A percentile compares a stretch with the other conserved stretches of the same genome.
These are phyloP conservation scores for Boletus barrowsii DNA, from an alignment of 768 basidiomycete species.

Conservation along the genomic window DNA sequence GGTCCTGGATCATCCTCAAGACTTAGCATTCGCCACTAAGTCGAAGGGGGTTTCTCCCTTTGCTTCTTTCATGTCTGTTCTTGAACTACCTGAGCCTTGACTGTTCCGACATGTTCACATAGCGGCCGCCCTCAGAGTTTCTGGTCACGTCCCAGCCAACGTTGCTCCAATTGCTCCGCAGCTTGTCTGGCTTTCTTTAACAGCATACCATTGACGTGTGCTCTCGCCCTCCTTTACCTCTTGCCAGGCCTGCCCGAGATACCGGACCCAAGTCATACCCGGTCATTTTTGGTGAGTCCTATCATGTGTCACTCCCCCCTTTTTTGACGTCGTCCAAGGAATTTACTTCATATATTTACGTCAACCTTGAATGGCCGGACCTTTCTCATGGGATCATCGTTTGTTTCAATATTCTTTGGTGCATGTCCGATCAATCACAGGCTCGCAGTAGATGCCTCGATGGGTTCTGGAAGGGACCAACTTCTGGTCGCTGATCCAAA, in stretches of 20 bases:
- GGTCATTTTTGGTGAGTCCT: constrained; percentile 15
- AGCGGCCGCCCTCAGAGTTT: too few species aligned
- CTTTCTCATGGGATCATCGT: constrained; percentile 25
- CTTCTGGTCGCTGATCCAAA: too few species aligned
- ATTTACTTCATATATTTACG: constrained; percentile 25
- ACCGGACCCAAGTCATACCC: constrained; percentile 20
- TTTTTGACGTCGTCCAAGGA: constrained; percentile 23
- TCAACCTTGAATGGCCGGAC: constrained; percentile 30
- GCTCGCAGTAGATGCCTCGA: background rate
- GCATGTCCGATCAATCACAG: constrained; percentile 1
- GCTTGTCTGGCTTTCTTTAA: background rate
- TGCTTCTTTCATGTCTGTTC: too few species aligned
- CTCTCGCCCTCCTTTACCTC: constrained; percentile 4
- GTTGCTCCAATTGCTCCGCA: too few species aligned
- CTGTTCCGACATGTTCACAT: too few species aligned
- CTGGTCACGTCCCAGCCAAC: too few species aligned
- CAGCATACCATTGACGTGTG: background rate
- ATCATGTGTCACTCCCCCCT: constrained; percentile 8
- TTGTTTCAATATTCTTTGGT: constrained; percentile 27
- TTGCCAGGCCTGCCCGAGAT: constrained; percentile 6
- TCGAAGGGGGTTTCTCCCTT: too few species aligned
- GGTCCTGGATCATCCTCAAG: too few species aligned
- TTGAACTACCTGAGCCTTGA: too few species aligned
- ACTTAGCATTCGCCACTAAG: too few species aligned
- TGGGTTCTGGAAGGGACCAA: constrained; percentile 24